Evolutionary conservation across 306 rosid species (phyloP).

Genomic region (Biancaea sappan): DNA sequence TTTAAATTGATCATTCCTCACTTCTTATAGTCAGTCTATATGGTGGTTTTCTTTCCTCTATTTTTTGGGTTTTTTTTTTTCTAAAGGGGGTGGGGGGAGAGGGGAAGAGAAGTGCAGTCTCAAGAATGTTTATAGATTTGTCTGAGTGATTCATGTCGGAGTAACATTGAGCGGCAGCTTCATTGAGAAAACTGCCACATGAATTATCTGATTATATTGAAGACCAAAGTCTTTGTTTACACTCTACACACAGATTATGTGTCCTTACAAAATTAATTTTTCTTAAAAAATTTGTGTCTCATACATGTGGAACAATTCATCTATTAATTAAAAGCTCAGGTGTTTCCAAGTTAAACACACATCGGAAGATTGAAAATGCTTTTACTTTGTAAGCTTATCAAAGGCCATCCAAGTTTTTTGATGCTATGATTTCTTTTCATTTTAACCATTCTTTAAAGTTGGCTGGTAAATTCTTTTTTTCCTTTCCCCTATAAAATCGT

Average conservation of each 20-base stretch:
- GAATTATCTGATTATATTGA: neutral
- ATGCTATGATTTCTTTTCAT: neutral
- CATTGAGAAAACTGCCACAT: neutral
- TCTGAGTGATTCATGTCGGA: neutral
- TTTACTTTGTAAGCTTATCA: constrained; percentile 13
- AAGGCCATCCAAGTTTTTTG: neutral
- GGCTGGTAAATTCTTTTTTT: neutral
- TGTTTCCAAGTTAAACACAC: constrained; percentile 15
- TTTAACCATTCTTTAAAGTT: constrained; percentile 6
- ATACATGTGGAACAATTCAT: neutral
- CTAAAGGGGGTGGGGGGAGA: too few species aligned
- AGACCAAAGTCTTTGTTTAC: neutral
- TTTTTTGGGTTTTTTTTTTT: too few species aligned
- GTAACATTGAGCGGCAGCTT: neutral
- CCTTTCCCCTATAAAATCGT: neutral
- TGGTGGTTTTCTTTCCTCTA: too few species aligned
- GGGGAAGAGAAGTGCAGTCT: too few species aligned
- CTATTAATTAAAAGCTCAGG: neutral
- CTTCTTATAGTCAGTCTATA: too few species aligned
- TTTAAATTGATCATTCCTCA: too few species aligned
- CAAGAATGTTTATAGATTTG: neutral
- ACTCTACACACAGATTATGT: neutral
- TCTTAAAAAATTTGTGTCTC: neutral
- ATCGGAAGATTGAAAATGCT: neutral
- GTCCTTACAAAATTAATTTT: neutral